phyloP scores from a whole-genome alignment of 768 basidiomycete species.

The Tylopilus intermedius region DNA sequence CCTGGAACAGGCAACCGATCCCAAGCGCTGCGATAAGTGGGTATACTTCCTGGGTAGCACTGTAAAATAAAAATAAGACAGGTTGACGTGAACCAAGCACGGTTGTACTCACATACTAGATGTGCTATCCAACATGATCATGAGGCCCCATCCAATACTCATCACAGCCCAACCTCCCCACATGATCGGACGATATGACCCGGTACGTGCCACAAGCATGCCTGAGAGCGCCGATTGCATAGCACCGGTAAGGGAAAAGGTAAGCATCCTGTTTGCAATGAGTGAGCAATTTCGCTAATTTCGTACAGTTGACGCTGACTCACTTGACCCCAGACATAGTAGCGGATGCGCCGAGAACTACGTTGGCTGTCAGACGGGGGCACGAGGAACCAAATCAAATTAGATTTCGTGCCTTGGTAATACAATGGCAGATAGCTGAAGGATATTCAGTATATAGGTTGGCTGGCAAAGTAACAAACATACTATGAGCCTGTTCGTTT shows the following conservation, averaged over 20 bases:
- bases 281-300: background rate
- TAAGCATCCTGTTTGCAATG: slow-evolving; percentile 29
- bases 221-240: slow-evolving; percentile 21
- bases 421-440: slow-evolving; percentile 37
- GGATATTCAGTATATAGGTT: slow-evolving; percentile 3
- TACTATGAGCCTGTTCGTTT: slow-evolving; percentile 24
- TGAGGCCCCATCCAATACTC: slow-evolving; percentile 34
- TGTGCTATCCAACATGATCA: slow-evolving; percentile 33
- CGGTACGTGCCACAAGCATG: slow-evolving; percentile 22
- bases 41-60: slow-evolving; percentile 30
- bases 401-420: slow-evolving; percentile 29
- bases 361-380: background rate
- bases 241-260: slow-evolving; percentile 29
- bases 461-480: background rate
- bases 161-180: slow-evolving; percentile 29
- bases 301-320: background rate
- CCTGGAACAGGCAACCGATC: slow-evolving; percentile 34
- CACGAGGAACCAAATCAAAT: background rate
- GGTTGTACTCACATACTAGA: slow-evolving; percentile 24
- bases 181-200: slow-evolving; percentile 30
- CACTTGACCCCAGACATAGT: slow-evolving; percentile 31
- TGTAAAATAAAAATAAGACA: slow-evolving; percentile 7
- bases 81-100: background rate
- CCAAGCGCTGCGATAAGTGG: slow-evolving; percentile 32
- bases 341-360: slow-evolving; percentile 35